phyloP scores from a whole-genome alignment of 495 filamentous ascomycete species.

The Annulohypoxylon moriforme region DNA sequence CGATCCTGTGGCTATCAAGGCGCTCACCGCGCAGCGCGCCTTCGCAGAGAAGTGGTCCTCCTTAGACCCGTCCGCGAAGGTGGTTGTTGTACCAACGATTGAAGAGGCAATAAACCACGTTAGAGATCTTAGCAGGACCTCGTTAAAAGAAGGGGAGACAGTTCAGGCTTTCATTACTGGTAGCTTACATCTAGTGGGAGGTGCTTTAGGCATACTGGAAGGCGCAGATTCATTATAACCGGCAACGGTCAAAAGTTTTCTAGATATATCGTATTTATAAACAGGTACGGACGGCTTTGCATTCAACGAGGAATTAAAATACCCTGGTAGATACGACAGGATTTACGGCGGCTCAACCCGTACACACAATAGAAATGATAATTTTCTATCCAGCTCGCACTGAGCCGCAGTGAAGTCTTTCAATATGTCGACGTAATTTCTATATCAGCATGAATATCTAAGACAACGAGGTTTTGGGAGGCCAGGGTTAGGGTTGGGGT shows the following conservation, averaged over 20 bases:
- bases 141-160: conserved; percentile 42
- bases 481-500: neutral
- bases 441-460: neutral
- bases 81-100: conserved; percentile 78
- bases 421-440: neutral
- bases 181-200: conserved; percentile 71
- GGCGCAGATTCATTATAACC: conserved; percentile 55
- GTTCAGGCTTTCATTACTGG: conserved; percentile 69
- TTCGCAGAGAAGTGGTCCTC: conserved; percentile 79
- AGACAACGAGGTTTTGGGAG: neutral
- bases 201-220: conserved; percentile 64
- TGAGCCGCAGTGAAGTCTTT: neutral
- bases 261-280: neutral
- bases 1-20: conserved; percentile 72
- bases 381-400: neutral
- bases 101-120: conserved; percentile 85
- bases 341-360: conserved; percentile 42
- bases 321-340: conserved; percentile 31
- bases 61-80: conserved; percentile 69
- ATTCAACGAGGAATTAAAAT: conserved; percentile 26
- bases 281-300: neutral
- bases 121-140: conserved; percentile 58
- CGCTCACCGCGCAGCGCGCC: conserved; percentile 76
- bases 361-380: conserved; percentile 5
- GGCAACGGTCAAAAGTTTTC: conserved; percentile 17